Evolutionary conservation across 2,329 filamentous ascomycete genomes (phyloP), one percentile per base, ranked within the genome.

Genomic region (Exophiala sp.): DNA sequence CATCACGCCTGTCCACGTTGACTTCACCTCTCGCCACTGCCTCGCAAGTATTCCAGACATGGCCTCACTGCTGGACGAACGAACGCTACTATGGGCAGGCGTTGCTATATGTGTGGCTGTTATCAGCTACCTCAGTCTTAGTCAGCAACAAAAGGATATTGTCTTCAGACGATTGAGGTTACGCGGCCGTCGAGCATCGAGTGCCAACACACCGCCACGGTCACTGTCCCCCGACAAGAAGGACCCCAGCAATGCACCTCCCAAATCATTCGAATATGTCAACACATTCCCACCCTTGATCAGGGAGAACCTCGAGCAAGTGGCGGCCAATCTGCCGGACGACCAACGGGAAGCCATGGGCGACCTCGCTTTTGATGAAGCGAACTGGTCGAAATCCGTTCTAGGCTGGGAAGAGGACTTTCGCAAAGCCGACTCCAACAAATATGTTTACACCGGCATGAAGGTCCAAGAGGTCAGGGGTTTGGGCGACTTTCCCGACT

Each of bases 401-500:
- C 61, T 78, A 16, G 72, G 73, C 16, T 74, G 75, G 65, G 68
- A 68, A 8, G 62, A 65, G 50, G 65, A 76, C 56, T 77, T 74
- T 58, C 60, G 60, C 40, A 65, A 54, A 9, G 71, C 69, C 51
- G 59, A 65, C 34, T 62, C 67, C 14, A 57, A 66, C 16, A 75
- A 74, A 21, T 85, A 79, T 65, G 84, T 83, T 1, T 82, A 82
- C 1, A 89, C 81, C 39, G 88, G 86, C 1, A 86, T 91, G 63
- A 86, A 86, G 0, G 75, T 85, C 0, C 76, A 78, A 2, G 88
- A 95, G 52, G 78, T 95, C 58, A 80, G 79, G 50, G 78, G 78
- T 0, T 72, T 95, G 1, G 89, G 89, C 0, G 78, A 87, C 61
- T 95, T 95, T 53, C 89, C 89, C 0, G 84, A 92, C 66, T 95